Percentiles rank a stretch among this genome's conserved stretches.
These are phyloP conservation scores for Neurospora sp. DNA, from an alignment of 495 filamentous ascomycete species.

Conservation along the genomic window DNA sequence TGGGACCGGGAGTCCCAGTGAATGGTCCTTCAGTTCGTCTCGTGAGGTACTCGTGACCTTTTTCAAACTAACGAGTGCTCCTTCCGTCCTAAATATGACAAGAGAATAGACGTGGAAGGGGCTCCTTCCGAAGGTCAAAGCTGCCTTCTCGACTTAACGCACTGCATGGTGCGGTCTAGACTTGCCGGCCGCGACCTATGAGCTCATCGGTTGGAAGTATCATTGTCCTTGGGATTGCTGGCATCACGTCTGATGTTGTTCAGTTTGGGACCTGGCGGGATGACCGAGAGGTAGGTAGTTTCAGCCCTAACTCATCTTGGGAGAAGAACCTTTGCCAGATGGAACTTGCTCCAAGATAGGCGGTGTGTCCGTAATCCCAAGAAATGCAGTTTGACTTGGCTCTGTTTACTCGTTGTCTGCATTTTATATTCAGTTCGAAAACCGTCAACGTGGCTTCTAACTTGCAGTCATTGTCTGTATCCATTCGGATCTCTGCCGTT, in stretches of 20 bases:
- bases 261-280: not conserved
- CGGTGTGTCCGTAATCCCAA: not conserved
- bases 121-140: not conserved
- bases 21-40: not conserved
- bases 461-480: not conserved
- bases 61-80: not conserved
- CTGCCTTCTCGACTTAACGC: not conserved
- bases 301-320: not conserved
- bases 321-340: not conserved
- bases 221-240: not conserved
- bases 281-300: not conserved
- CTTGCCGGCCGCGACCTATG: not conserved
- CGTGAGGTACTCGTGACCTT: not conserved
- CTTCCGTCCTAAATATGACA: not conserved
- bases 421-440: not conserved
- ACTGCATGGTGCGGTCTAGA: not conserved
- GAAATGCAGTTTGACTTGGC: not conserved
- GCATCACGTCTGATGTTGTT: not conserved
- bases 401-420: not conserved
- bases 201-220: not conserved
- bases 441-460: not conserved
- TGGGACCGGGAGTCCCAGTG: not conserved
- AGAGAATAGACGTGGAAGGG: not conserved
- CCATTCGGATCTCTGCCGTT: not conserved
- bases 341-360: not conserved